A percentile compares a stretch with the other conserved stretches of the same genome.
These are phyloP conservation scores for Starmerella sp. DNA, from an alignment of 805 yeast genomes.

Conservation along the genomic window DNA sequence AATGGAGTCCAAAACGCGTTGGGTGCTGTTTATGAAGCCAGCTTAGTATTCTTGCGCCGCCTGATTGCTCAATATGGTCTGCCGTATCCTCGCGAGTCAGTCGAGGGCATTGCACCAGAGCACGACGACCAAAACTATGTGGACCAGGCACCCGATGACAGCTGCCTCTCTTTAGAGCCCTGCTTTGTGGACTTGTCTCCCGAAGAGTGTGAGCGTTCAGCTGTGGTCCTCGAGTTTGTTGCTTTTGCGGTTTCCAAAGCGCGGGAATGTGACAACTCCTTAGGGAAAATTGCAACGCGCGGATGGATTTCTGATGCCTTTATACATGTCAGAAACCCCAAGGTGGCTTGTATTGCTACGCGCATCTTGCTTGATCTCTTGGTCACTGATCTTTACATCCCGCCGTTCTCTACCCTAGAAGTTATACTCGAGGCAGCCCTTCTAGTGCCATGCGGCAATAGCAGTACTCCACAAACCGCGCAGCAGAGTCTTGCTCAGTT, in stretches of 20 bases:
- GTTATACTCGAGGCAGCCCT: background rate
- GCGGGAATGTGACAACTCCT: background rate
- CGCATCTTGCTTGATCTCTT: background rate
- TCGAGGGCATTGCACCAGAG: background rate
- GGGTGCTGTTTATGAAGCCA: background rate
- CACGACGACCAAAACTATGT: background rate
- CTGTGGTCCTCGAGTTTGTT: background rate
- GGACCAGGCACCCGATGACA: background rate
- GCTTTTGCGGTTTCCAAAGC: background rate
- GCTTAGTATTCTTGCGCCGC: background rate
- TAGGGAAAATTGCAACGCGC: background rate
- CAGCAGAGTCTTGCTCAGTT: background rate
- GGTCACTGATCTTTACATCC: background rate
- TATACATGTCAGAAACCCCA: background rate
- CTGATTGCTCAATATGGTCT: background rate
- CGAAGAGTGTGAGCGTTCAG: background rate
- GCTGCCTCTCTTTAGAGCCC: background rate
- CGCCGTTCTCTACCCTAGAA: background rate
- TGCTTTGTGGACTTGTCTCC: background rate
- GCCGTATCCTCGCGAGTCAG: background rate
- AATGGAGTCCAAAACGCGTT: background rate
- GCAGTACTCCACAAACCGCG: background rate
- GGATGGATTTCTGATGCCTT: background rate
- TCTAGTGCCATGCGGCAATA: slow-evolving; percentile 4
- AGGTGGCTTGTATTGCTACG: background rate